These are phyloP conservation scores for Mycena vulgaris DNA, from an alignment of 768 basidiomycete species.

Conservation along the genomic window DNA sequence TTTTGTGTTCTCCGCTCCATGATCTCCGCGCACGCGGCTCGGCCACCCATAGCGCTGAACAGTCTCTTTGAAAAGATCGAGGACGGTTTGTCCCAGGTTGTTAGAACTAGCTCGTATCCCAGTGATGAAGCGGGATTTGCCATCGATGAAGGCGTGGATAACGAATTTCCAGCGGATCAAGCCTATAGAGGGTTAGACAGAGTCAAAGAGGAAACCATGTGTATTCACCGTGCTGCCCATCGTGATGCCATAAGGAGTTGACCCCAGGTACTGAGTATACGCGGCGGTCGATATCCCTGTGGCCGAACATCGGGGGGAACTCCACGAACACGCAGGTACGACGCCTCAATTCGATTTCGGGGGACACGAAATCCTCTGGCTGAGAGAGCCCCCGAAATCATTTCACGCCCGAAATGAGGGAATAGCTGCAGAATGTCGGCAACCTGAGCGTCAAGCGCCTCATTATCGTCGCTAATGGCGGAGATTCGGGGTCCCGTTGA, in stretches of 20 bases:
- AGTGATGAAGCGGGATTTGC: constrained; percentile 47
- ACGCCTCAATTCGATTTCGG: constrained; percentile 4
- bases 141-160: constrained; percentile 55
- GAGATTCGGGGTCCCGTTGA: constrained; percentile 37
- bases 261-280: constrained; percentile 37
- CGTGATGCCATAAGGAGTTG: constrained; percentile 42
- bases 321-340: neutral
- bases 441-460: constrained; percentile 34
- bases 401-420: constrained; percentile 8
- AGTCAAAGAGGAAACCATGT: too few relatives aligned
- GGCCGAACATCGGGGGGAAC: neutral
- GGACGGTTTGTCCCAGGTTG: constrained; percentile 55
- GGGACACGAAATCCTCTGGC: too few relatives aligned
- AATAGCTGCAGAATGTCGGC: constrained; percentile 1
- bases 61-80: constrained; percentile 47
- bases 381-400: constrained; percentile 36
- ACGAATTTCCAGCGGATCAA: constrained; percentile 53
- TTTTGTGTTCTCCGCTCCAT: constrained; percentile 56
- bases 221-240: constrained; percentile 39
- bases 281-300: constrained; percentile 1
- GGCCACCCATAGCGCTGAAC: constrained; percentile 47
- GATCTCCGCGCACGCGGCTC: constrained; percentile 52
- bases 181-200: constrained; percentile 38
- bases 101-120: constrained; percentile 54
- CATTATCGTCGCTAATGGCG: constrained; percentile 36